phyloP scores from a whole-genome alignment of 148 eudicot genomes.

The Rhododendron williamsianum region DNA sequence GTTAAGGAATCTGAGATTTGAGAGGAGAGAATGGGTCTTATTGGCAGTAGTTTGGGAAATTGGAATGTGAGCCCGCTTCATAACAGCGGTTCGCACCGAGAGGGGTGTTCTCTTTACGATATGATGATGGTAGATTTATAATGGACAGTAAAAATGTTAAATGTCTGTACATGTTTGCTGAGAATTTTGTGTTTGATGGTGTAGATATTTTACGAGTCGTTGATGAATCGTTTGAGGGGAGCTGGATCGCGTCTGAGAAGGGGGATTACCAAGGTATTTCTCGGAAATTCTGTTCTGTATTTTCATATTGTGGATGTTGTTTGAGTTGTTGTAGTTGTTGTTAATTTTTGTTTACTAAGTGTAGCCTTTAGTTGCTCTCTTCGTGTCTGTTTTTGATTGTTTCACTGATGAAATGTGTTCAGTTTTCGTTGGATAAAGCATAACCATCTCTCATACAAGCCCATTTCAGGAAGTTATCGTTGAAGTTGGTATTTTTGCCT shows the following conservation, averaged over 20 bases:
- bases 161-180: background rate
- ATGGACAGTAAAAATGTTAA: background rate
- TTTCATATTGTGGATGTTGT: background rate
- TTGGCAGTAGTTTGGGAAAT: background rate
- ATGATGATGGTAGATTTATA: background rate
- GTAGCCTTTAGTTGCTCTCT: background rate
- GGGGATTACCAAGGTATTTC: slow-evolving; percentile 64
- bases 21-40: background rate
- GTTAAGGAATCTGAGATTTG: background rate
- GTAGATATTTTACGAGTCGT: slow-evolving; percentile 71
- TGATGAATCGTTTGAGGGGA: slow-evolving; percentile 71
- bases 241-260: slow-evolving; percentile 81
- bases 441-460: background rate
- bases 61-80: background rate
- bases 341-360: background rate
- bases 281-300: background rate
- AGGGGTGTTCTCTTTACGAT: background rate
- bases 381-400: background rate
- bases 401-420: background rate
- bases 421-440: background rate
- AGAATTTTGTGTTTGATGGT: slow-evolving; percentile 6
- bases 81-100: background rate
- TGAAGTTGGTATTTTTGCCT: background rate
- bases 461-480: too few relatives aligned
- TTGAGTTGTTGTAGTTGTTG: background rate